Evolutionary conservation across 2,329 filamentous ascomycete species (phyloP), one percentile per base, ranked within the genome.

Genomic region (Plectosphaerella cucumerina): DNA sequence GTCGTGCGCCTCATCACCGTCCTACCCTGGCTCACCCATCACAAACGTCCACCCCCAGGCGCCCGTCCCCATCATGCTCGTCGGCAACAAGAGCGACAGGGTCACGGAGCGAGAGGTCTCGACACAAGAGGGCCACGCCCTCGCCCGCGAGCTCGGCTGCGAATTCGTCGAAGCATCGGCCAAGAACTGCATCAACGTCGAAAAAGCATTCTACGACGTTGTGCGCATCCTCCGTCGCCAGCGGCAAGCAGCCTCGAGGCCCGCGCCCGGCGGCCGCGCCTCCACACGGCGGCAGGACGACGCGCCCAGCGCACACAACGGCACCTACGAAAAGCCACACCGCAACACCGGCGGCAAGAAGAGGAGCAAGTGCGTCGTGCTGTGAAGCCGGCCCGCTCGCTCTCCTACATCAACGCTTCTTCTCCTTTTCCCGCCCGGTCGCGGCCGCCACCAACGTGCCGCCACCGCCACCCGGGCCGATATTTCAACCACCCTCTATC

Each of bases 151-250:
- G 63, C 77, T 99, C 37, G 90, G 90, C 56, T 97, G 94, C 72
- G 92, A 97, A 61, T 97, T 97, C 62, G 91, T 97, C 60, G 93
- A 97, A 70, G 92, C 93, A 2, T 97, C 92, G 6, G 93, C 93
- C 34, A 97, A 97, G 76, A 97, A 96, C 68, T 96, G 92, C 73
- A 91, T 97, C 76, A 97, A 97, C 64, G 93, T 97, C 49, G 94
- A 96, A 70, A 97, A 96, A 77, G 93, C 91, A 31, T 97, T 99
- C 66, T 97, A 96, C 71, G 94, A 99, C 65, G 94, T 99, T 8
- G 94, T 97, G 50, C 80, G 94, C 59, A 89, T 94, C 68, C 76
- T 99, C 58, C 86, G 94, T 60, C 84, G 89, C 61, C 91, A 96
- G 71, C 81, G 90, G 62, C 85, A 90, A 61, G 73, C 76, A 52